Conservation (phyloP, 2,329 filamentous ascomycete genomes). For the Aspergillus candidus region DNA sequence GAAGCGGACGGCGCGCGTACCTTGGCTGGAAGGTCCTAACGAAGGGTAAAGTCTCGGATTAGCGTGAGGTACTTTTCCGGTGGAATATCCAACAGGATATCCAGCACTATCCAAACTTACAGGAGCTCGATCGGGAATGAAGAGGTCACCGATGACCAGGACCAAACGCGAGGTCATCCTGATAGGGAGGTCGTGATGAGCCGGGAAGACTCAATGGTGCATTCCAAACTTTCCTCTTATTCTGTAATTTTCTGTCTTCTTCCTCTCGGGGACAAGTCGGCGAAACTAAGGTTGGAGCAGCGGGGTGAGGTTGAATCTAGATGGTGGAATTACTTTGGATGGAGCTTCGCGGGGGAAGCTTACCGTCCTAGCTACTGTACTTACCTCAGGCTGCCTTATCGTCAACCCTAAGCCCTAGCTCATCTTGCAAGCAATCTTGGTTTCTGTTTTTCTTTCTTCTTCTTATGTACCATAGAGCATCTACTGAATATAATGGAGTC, state of each 20-base stretch:
- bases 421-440: too few species aligned
- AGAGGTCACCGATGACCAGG: slow-evolving; percentile 85
- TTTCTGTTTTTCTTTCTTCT: too few species aligned
- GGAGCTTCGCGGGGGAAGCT: slow-evolving; percentile 20
- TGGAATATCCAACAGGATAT: too few species aligned
- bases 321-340: slow-evolving; percentile 7
- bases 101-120: slow-evolving; percentile 38
- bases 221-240: slow-evolving; percentile 13
- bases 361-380: slow-evolving; percentile 1
- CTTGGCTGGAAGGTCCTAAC: slow-evolving; percentile 75
- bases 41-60: slow-evolving; percentile 8
- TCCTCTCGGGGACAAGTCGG: neutral
- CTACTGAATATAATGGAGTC: too few species aligned
- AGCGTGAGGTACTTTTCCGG: slow-evolving; percentile 8
- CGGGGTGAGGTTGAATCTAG: slow-evolving; percentile 1
- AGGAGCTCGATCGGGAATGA: slow-evolving; percentile 86
- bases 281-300: neutral
- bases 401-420: slow-evolving; percentile 15
- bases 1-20: slow-evolving; percentile 41
- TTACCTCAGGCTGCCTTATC: neutral
- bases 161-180: slow-evolving; percentile 78
- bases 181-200: slow-evolving; percentile 12
- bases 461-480: too few species aligned
- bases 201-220: slow-evolving; percentile 21
- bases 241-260: too few species aligned